These are phyloP conservation scores for Trichoderma sp. DNA, from an alignment of 2,329 filamentous ascomycete genomes.

Conservation along the genomic window DNA sequence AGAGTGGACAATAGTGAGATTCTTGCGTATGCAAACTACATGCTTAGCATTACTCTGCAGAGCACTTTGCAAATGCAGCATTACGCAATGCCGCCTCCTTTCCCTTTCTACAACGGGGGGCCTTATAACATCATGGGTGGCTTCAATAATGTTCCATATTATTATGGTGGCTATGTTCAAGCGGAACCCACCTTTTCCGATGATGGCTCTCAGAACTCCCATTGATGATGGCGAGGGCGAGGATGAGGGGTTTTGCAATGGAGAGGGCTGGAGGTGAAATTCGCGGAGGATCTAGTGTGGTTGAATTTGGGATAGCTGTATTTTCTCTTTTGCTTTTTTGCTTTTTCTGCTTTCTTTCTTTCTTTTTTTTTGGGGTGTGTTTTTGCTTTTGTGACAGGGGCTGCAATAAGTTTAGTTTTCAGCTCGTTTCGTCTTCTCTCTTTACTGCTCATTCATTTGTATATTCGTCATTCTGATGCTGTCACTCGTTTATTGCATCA, in stretches of 20 bases:
- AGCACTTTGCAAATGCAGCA: background rate
- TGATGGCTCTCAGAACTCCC: background rate
- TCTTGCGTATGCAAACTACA: background rate
- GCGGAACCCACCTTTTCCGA: background rate
- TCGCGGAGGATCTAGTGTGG: background rate
- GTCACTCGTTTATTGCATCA: background rate
- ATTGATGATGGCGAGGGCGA: background rate
- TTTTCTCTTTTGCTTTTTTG: background rate
- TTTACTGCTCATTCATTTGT: background rate
- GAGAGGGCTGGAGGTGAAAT: background rate
- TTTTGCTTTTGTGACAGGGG: background rate
- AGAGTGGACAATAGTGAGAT: background rate
- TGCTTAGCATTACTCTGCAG: background rate
- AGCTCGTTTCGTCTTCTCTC: background rate
- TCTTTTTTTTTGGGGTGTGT: background rate
- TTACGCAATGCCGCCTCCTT: background rate
- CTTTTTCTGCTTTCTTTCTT: background rate
- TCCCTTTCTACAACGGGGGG: background rate
- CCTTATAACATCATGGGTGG: background rate
- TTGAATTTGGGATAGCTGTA: background rate
- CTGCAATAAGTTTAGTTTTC: background rate
- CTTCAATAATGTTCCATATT: background rate
- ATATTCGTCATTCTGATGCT: background rate
- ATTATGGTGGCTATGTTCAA: background rate
- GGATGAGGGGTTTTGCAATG: background rate